Evolutionary conservation across 805 yeast species (phyloP).

Genomic region (Debaryomyces castellii): DNA sequence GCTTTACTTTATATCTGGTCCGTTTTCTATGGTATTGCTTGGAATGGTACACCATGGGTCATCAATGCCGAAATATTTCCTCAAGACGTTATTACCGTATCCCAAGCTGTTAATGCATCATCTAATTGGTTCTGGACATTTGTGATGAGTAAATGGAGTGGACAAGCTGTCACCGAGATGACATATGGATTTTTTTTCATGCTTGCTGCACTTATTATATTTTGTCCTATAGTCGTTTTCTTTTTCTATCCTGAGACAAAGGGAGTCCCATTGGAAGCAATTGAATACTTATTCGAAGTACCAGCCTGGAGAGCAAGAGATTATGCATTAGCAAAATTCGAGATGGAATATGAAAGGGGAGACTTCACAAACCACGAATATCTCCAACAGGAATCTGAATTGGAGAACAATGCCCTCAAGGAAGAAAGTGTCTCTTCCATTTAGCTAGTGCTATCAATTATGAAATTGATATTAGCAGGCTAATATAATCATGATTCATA

Average conservation of each 20-base stretch:
- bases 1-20: conserved; percentile 50
- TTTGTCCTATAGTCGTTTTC: conserved; percentile 27
- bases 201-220: conserved; percentile 30
- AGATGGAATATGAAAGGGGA: conserved; percentile 13
- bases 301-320: conserved; percentile 32
- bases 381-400: neutral
- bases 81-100: conserved; percentile 40
- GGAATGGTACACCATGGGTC: conserved; percentile 51
- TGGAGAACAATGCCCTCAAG: neutral
- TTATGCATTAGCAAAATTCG: conserved; percentile 23
- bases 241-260: conserved; percentile 39
- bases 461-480: conserved; percentile 3
- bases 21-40: conserved; percentile 33
- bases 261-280: conserved; percentile 33
- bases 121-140: conserved; percentile 53
- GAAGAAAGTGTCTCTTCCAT: neutral
- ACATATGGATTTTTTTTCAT: conserved; percentile 46
- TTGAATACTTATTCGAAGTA: conserved; percentile 32
- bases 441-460: neutral
- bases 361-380: neutral
- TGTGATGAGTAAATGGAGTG: conserved; percentile 46
- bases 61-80: conserved; percentile 49
- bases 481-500: neutral
- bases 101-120: conserved; percentile 44
- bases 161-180: conserved; percentile 43